These are phyloP conservation scores for Senna siamea DNA, from an alignment of 306 rosid species.

Conservation along the genomic window DNA sequence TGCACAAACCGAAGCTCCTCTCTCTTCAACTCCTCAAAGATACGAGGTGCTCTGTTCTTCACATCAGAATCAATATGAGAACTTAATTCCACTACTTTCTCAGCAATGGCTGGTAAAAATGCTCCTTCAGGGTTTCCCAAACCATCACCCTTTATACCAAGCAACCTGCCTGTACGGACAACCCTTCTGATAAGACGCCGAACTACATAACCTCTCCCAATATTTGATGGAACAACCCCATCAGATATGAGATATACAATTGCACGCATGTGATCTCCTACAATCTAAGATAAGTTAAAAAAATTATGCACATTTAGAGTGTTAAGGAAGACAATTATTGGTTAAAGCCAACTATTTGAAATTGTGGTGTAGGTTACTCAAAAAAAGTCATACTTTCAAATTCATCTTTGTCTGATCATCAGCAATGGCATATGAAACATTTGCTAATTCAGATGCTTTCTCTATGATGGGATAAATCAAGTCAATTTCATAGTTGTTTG, in stretches of 20 bases:
- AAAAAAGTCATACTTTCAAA: constrained; percentile 62
- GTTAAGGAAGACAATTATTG: constrained; percentile 5
- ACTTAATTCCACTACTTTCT: constrained; percentile 82
- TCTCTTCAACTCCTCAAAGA: constrained; percentile 87
- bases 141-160: constrained; percentile 89
- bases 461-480: constrained; percentile 92
- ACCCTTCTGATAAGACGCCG: constrained; percentile 93
- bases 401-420: constrained; percentile 71
- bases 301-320: constrained; percentile 21
- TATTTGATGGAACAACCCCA: constrained; percentile 91
- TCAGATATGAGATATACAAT: constrained; percentile 91
- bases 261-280: constrained; percentile 98
- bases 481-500: constrained; percentile 94
- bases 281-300: constrained; percentile 54
- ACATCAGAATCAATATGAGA: constrained; percentile 67
- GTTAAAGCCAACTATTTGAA: constrained; percentile 35
- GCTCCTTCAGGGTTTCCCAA: constrained; percentile 82
- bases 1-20: constrained; percentile 97
- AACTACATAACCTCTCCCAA: constrained; percentile 91
- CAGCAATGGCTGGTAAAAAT: constrained; percentile 84
- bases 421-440: constrained; percentile 65
- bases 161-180: constrained; percentile 92
- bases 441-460: constrained; percentile 73
- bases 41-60: constrained; percentile 60
- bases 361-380: constrained; percentile 24